Conservation (phyloP, 108 stramenopile species). For the Cyclotella sp. region DNA sequence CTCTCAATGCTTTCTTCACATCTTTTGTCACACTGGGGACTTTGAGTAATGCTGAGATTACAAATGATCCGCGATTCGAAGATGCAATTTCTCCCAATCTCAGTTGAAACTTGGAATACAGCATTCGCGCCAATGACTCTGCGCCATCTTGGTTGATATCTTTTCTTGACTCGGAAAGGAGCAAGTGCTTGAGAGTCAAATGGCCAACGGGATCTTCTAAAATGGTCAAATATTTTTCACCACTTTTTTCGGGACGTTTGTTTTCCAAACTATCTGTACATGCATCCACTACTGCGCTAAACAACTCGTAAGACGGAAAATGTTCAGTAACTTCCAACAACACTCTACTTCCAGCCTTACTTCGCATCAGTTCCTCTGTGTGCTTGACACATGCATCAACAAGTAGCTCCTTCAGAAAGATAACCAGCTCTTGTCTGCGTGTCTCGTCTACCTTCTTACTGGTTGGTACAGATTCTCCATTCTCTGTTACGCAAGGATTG, state of each 20-base stretch:
- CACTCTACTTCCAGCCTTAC: conserved; percentile 79
- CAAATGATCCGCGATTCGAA: conserved; percentile 84
- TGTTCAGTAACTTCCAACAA: conserved; percentile 78
- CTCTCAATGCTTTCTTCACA: conserved; percentile 53
- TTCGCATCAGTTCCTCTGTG: conserved; percentile 71
- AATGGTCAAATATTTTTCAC: conserved; percentile 39
- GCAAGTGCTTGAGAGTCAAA: conserved; percentile 70
- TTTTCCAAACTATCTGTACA: conserved; percentile 46
- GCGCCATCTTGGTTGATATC: conserved; percentile 26
- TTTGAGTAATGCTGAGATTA: conserved; percentile 70
- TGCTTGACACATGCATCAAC: conserved; percentile 75
- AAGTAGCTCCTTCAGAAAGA: conserved; percentile 73
- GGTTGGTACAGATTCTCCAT: conserved; percentile 74
- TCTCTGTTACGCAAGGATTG: conserved; percentile 55
- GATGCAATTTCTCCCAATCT: conserved; percentile 57
- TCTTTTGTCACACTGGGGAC: conserved; percentile 54
- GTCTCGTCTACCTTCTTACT: conserved; percentile 86
- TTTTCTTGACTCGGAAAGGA: conserved; percentile 63
- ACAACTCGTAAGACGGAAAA: conserved; percentile 53
- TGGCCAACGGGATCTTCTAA: conserved; percentile 84
- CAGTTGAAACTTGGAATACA: conserved; percentile 54
- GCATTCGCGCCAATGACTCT: conserved; percentile 50
- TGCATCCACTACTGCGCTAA: conserved; percentile 56
- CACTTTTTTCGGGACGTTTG: conserved; percentile 13
- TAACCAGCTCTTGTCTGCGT: conserved; percentile 80